Evolutionary conservation across 257 asterid genomes (phyloP).

Genomic region (Gardenia jasminoides): DNA sequence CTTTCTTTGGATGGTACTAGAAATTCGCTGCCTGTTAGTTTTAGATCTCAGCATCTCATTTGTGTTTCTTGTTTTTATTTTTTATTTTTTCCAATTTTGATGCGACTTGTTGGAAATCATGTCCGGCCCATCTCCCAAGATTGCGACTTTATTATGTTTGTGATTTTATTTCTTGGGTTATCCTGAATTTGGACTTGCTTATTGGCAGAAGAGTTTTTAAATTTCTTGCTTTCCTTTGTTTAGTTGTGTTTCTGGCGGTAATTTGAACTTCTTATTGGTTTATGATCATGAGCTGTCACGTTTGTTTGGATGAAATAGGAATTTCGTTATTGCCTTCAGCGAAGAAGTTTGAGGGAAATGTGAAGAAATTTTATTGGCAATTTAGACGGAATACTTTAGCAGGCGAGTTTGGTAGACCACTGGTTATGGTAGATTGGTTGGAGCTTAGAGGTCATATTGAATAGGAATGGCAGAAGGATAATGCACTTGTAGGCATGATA

Average conservation of each 20-base stretch:
- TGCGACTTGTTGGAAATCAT: neutral
- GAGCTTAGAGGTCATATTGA: too few relatives aligned
- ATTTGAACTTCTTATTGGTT: neutral
- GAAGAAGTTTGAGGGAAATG: neutral
- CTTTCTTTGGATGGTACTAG: slow-evolving; percentile 84
- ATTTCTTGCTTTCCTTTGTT: neutral
- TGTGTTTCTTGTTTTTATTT: neutral
- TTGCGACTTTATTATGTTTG: neutral
- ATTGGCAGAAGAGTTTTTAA: neutral
- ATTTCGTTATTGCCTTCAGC: neutral
- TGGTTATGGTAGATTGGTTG: neutral
- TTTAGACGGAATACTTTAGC: neutral
- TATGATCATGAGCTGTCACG: neutral
- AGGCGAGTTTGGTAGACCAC: neutral
- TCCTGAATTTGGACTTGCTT: neutral
- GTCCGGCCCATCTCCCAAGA: neutral
- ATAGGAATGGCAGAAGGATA: neutral
- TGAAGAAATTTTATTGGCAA: neutral
- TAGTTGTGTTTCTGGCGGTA: neutral
- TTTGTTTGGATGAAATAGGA: neutral
- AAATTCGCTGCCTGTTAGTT: neutral
- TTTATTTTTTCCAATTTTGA: neutral
- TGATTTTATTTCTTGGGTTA: neutral
- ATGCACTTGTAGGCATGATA: neutral
- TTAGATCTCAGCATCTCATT: slow-evolving; percentile 9